phyloP scores from a whole-genome alignment of 345 rosid genomes.

The Citrus glauca region DNA sequence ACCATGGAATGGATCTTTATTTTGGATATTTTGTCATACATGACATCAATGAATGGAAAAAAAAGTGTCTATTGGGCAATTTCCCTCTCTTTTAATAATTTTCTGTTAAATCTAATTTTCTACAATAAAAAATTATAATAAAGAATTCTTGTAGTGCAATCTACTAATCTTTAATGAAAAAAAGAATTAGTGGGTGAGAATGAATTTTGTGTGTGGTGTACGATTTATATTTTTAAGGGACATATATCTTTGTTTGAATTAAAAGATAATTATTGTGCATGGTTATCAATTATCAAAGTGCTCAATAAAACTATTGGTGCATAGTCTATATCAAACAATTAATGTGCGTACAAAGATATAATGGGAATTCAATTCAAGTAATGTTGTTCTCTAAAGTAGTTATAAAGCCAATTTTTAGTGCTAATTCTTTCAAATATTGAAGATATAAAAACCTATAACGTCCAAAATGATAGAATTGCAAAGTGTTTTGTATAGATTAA shows the following conservation, averaged over 20 bases:
- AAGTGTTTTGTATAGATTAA: no score
- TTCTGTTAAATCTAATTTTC: no score
- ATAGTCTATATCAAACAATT: conserved; percentile 17
- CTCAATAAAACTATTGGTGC: conserved; percentile 1
- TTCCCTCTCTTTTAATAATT: no score
- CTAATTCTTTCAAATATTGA: not conserved
- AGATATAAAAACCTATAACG: not conserved
- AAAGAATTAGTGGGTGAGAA: no score
- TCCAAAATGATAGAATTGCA: no score
- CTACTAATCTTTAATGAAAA: no score
- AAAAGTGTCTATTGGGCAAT: no score
- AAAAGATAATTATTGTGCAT: not conserved
- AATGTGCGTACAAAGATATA: conserved; percentile 3
- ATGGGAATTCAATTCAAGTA: not conserved
- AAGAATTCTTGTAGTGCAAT: no score
- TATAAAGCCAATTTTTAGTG: not conserved
- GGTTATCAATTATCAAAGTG: not conserved
- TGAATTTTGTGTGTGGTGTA: no score
- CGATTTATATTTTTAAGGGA: not conserved
- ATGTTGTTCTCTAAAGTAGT: not conserved
- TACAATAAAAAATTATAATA: no score
- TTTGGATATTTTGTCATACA: not conserved
- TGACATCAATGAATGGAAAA: no score
- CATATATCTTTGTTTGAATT: not conserved
- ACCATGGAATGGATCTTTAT: not conserved